Base-by-base conservation (phyloP, 306 rosid species). In the Dryas alaskensis region DNA sequence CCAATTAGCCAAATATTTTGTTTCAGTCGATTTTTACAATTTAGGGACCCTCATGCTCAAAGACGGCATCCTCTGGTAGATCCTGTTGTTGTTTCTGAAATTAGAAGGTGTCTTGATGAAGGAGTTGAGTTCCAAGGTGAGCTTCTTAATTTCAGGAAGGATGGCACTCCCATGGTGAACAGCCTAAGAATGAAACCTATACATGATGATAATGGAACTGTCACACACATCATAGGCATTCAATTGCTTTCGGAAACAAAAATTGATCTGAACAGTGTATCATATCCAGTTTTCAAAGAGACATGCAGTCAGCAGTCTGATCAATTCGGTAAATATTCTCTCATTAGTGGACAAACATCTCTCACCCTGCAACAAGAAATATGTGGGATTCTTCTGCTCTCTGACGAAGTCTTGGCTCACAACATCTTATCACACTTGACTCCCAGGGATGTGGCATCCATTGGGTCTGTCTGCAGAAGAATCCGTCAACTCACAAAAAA, bases 391-490 rank as follows among this genome's bases (percentile, higher is more conserved):
- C 99, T 95, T 74, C 99, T 86, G 82, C 99, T 94, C 61, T 90
- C 98, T 31, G 99, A 94, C 71, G 99, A 94, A 79, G 99, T 94
- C 43, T 80, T 94, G 88, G 99, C 98, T 67, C 96, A 92, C 76
- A 90, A 95, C 81, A 95, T 92, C 61, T 80, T 95, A 74, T 92
- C 99, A 0, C 97, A 97, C 53, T 82, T 94, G 87, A 94, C 97
- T 45, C 99, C 98, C 1, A 87, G 99, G 84, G 99, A 92, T 74
- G 96, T 94, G 61, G 99, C 99, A 75, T 94, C 99, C 27, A 83
- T 94, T 64, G 99, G 97, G n/a, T 94, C 99, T 76, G 99, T 88
- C 42, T 94, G 99, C 84, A 87, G 87, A 86, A 88, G 97, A 81
- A 88, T 92, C 60, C 96, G 97, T 44, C 95, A 81, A 64, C 75